Evolutionary conservation across 139 green algal species (phyloP), one percentile per base, ranked within the genome.

Genomic region (Pleodorina starrii): DNA sequence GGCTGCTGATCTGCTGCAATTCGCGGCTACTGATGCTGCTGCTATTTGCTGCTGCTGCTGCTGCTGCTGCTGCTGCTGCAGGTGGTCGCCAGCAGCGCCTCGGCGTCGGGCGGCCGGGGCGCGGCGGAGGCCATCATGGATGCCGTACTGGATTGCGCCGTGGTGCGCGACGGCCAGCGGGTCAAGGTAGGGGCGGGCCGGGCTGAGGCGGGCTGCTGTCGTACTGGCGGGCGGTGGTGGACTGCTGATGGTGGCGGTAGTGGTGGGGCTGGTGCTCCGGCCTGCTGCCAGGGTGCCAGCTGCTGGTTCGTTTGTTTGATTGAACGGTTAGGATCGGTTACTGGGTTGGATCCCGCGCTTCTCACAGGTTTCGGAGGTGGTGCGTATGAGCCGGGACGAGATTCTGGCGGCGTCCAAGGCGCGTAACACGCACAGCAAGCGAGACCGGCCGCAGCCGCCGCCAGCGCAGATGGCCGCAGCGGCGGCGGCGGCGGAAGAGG

Each of bases 351-450:
- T n/a, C n/a, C n/a, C n/a, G n/a, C n/a, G n/a, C n/a, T 12, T 25
- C 29, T 2, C 54, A 25, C 81, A 92, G 86, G 90, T 91, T 63
- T 32, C 36, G 32, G 79, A 91, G 16, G 12, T 91, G 11, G 80
- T 93, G 54, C 71, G 60, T 7, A 89, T 84, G 80, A 63, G 19
- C 40, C 51, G 60, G 10, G 83, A 88, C 46, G 81, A 63, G 10
- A 40, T 95, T 5, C 59, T 93, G 23, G 50, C 73, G 2, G 78
- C 72, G 12, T 93, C 93, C 25, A 69, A 72, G 42, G 75, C 35
- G 0, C 87, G 91, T 17, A 95, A 93, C 87, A 92, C 84, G 1
- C 87, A 92, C 38, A 84, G 72, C 74, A 94, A 94, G 86, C 89
- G 91, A 44, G 84, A 78, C 72, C 86, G 84, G 40, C 59, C 44